A percentile compares a stretch with the other conserved stretches of the same genome.
phyloP scores from a whole-genome alignment of 352 stramenopile species.

The Albugo candida region DNA sequence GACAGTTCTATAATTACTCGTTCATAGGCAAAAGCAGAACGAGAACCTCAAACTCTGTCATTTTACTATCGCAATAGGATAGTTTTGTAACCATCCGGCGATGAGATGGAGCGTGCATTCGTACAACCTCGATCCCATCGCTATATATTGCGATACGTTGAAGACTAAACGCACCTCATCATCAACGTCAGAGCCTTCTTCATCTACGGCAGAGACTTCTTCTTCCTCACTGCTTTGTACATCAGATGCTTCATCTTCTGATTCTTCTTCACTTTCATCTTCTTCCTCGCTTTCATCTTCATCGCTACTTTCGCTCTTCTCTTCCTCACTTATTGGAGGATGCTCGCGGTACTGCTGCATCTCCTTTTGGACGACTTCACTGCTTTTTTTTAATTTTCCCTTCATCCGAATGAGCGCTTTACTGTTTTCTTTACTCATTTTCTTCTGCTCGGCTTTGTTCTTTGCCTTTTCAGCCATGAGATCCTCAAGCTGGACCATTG shows the following conservation, averaged over 20 bases:
- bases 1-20: conserved; percentile 4
- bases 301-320: conserved; percentile 18
- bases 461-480: conserved; percentile 81
- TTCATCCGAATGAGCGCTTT: conserved; percentile 96
- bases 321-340: conserved; percentile 63
- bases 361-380: conserved; percentile 79
- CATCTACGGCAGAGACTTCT: conserved; percentile 1
- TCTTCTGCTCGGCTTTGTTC: conserved; percentile 94
- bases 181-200: conserved; percentile 12
- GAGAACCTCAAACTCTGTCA: conserved; percentile 2
- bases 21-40: neutral
- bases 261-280: conserved; percentile 8
- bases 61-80: neutral
- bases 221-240: conserved; percentile 17
- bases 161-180: conserved; percentile 9
- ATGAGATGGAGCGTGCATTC: conserved; percentile 1
- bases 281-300: conserved; percentile 12
- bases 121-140: conserved; percentile 9
- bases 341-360: conserved; percentile 84
- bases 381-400: conserved; percentile 92
- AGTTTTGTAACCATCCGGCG: neutral
- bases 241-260: conserved; percentile 13
- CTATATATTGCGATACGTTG: conserved; percentile 5
- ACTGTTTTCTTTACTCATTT: conserved; percentile 91
- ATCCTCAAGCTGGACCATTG: conserved; percentile 88